Evolutionary conservation across 768 basidiomycete species (phyloP).

Genomic region (Auricularia heimuer): DNA sequence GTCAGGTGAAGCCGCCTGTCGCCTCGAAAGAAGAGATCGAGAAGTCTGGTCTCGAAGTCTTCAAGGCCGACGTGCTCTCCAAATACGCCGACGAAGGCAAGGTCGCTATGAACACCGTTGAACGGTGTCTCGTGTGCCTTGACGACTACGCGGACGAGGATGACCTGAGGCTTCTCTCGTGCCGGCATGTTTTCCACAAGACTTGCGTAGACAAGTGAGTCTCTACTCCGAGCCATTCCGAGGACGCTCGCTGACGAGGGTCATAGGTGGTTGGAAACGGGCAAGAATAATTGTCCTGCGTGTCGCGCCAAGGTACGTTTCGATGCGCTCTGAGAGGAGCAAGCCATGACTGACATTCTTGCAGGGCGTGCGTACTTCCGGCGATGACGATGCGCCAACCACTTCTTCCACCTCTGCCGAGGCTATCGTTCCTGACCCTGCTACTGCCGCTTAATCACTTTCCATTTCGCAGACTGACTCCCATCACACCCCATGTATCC

Average conservation of each 20-base stretch:
- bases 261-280: constrained; percentile 65
- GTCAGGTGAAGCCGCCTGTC: constrained; percentile 74
- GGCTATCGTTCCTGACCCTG: too few relatives aligned
- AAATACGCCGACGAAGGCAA: constrained; percentile 51
- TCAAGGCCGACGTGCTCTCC: constrained; percentile 42
- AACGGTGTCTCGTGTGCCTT: constrained; percentile 79
- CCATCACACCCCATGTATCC: too few relatives aligned
- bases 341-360: too few relatives aligned
- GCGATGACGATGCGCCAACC: too few relatives aligned
- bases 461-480: too few relatives aligned
- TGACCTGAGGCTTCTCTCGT: constrained; percentile 69
- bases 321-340: too few relatives aligned
- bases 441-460: too few relatives aligned
- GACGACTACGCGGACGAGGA: constrained; percentile 76
- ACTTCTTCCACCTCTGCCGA: too few relatives aligned
- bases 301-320: constrained; percentile 45
- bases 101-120: constrained; percentile 67
- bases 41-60: constrained; percentile 67
- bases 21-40: constrained; percentile 79
- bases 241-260: background rate
- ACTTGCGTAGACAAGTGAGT: constrained; percentile 57
- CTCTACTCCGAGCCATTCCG: background rate
- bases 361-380: too few relatives aligned
- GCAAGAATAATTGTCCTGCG: constrained; percentile 86
- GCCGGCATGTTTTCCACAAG: constrained; percentile 86